These are phyloP conservation scores for Cladosporium cucumerinum DNA, from an alignment of 2,329 filamentous ascomycete species.

Conservation along the genomic window DNA sequence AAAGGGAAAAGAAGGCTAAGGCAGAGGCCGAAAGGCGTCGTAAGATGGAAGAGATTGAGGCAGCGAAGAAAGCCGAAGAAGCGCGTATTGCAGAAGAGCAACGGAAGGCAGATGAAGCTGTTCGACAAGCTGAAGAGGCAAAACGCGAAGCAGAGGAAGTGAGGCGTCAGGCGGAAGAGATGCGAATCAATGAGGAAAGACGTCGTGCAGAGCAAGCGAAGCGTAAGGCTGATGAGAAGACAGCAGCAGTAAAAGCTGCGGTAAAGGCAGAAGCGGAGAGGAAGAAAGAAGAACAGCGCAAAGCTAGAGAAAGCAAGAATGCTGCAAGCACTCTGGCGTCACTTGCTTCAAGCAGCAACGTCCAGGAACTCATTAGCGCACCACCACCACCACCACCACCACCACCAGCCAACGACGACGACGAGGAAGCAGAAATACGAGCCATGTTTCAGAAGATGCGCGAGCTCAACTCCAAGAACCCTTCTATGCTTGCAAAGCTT, in stretches of 20 bases:
- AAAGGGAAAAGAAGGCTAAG: conserved; percentile 43
- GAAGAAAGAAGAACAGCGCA: conserved; percentile 25
- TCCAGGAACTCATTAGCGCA: not conserved
- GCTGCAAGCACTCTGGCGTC: conserved; percentile 29
- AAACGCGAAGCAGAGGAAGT: conserved; percentile 26
- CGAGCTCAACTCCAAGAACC: conserved; percentile 55
- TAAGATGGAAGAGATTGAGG: conserved; percentile 31
- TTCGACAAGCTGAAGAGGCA: conserved; percentile 27
- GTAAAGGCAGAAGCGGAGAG: conserved; percentile 21
- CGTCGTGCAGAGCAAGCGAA: conserved; percentile 17
- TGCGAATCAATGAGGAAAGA: conserved; percentile 21
- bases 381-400: conserved; percentile 20
- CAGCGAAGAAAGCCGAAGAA: conserved; percentile 35
- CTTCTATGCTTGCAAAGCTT: conserved; percentile 51
- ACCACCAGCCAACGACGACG: conserved; percentile 31
- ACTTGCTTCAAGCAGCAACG: conserved; percentile 21
- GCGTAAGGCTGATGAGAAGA: conserved; percentile 25
- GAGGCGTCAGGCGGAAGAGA: conserved; percentile 14
- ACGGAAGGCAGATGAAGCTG: conserved; percentile 29
- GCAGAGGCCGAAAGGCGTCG: conserved; percentile 32
- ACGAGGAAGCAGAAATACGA: conserved; percentile 51
- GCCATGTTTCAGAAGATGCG: conserved; percentile 57
- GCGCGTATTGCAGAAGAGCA: conserved; percentile 31
- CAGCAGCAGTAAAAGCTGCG: conserved; percentile 17
- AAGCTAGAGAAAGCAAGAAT: conserved; percentile 29